Conservation (phyloP, 306 rosid genomes). For the Corylus avellana region DNA sequence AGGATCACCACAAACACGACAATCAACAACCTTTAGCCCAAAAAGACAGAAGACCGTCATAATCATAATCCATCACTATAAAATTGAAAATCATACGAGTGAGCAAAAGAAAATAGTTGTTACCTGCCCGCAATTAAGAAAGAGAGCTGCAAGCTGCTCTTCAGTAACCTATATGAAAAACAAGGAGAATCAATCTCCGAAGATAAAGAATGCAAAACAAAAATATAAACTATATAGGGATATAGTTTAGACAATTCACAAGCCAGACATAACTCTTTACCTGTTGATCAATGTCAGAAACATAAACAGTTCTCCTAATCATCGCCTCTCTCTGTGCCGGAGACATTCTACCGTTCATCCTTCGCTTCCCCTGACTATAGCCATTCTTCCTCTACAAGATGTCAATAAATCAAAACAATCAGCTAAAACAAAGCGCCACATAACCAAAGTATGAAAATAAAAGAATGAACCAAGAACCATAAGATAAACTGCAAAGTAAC, state of each 20-base stretch:
- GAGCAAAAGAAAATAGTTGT: constrained; percentile 13
- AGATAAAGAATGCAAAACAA: constrained; percentile 18
- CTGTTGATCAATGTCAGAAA: constrained; percentile 97
- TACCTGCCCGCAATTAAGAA: constrained; percentile 94
- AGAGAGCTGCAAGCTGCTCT: constrained; percentile 96
- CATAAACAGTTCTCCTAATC: constrained; percentile 94
- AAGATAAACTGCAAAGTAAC: neutral
- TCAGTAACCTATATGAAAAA: constrained; percentile 75
- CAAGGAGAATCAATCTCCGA: constrained; percentile 27
- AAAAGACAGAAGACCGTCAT: constrained; percentile 23
- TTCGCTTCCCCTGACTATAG: constrained; percentile 73
- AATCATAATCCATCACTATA: constrained; percentile 28
- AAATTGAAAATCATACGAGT: neutral
- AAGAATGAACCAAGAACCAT: constrained; percentile 5
- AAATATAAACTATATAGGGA: neutral
- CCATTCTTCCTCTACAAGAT: constrained; percentile 76
- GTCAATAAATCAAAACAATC: constrained; percentile 10
- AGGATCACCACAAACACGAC: constrained; percentile 98
- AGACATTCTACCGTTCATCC: constrained; percentile 60
- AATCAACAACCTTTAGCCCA: constrained; percentile 78
- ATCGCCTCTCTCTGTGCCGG: constrained; percentile 83
- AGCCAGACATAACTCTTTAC: constrained; percentile 32
- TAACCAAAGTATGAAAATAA: constrained; percentile 1
- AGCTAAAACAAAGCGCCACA: neutral
- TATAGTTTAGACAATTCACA: constrained; percentile 14